phyloP scores from a whole-genome alignment of 495 filamentous ascomycete genomes.

The Sporormia fimetaria region DNA sequence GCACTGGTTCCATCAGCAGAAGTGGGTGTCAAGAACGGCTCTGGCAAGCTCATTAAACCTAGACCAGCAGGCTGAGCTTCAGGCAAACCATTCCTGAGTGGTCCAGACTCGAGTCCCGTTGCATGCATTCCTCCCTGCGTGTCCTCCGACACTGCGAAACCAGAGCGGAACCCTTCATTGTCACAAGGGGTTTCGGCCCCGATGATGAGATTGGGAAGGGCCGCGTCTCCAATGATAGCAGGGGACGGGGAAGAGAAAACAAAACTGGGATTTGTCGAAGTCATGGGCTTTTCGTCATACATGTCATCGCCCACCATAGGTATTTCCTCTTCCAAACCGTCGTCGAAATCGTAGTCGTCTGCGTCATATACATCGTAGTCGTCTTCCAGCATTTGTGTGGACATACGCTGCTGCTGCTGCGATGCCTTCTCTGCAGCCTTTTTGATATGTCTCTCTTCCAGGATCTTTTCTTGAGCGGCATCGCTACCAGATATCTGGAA shows the following conservation, averaged over 20 bases:
- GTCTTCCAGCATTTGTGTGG: slow-evolving; percentile 33
- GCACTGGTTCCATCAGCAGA: slow-evolving; percentile 41
- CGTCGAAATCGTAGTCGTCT: slow-evolving; percentile 21
- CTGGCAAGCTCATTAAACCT: slow-evolving; percentile 15
- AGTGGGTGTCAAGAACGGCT: neutral
- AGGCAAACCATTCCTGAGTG: slow-evolving; percentile 2
- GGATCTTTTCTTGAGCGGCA: slow-evolving; percentile 62
- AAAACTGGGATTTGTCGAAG: slow-evolving; percentile 18
- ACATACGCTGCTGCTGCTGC: slow-evolving; percentile 25
- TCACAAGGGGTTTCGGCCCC: slow-evolving; percentile 18
- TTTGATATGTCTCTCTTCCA: slow-evolving; percentile 77
- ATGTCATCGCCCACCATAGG: slow-evolving; percentile 31
- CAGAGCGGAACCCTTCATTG: slow-evolving; percentile 16
- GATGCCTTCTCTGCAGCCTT: slow-evolving; percentile 48
- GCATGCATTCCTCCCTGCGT: slow-evolving; percentile 9
- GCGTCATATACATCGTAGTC: slow-evolving; percentile 23
- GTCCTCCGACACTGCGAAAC: slow-evolving; percentile 19
- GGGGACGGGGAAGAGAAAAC: slow-evolving; percentile 17
- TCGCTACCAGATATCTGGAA: slow-evolving; percentile 78
- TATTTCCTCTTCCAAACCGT: slow-evolving; percentile 29
- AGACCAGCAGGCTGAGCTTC: slow-evolving; percentile 8
- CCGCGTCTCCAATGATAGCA: slow-evolving; percentile 12
- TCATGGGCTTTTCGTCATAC: slow-evolving; percentile 36
- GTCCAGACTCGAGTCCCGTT: slow-evolving; percentile 3
- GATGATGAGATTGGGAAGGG: slow-evolving; percentile 12